Evolutionary conservation across 1,284 basidiomycete genomes (phyloP), one percentile per base, ranked within the genome.

Genomic region (Cryptococcus floricola): DNA sequence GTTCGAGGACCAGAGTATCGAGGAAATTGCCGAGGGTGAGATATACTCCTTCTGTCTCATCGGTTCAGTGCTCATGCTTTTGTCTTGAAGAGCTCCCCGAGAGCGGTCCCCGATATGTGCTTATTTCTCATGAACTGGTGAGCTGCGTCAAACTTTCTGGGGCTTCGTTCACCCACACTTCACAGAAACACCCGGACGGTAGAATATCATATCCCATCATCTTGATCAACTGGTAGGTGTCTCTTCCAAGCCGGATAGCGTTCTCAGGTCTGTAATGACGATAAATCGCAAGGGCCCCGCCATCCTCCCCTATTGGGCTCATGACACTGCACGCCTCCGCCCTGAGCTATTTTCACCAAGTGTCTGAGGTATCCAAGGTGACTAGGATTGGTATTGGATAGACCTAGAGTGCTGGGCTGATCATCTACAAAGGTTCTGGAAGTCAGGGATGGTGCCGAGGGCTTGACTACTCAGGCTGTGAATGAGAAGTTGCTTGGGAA

Each of bases 311-410:
- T 68, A 89, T 82, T 25, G 82, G 85, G 37, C 78, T 89, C 59
- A 80, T 89, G 71, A 93, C 90, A 1, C 79, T 94, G 5, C 88
- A 94, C 64, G 90, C 91, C 2, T 91, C 87, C 59, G 86, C 87
- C 2, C 79, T 91, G 46, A 77, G 87, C 16, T 84, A 87, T 63
- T 93, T 93, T 75, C 88, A 92, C 72, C 81, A 80, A 50, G 84
- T 84, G 43, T 78, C 75, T 10, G 66, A 76, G 48, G 69, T 74
- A 16, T 64, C 64, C 38, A 75, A 76, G 63, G 76, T 78, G 39
- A n/a, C 67, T 51, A 39, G n/a, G 23, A 23, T 23, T 8, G 5
- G 28, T 48, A 1, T 16, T 19, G 45, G 7, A 31, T 5, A 34
- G 10, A 5, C 5, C 27, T 7, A 12, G 39, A 6, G 27, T n/a